A percentile compares a stretch with the other conserved stretches of the same genome.
Conservation (phyloP, 2,329 filamentous ascomycete species). For the Fusarium brachygibbosum region DNA sequence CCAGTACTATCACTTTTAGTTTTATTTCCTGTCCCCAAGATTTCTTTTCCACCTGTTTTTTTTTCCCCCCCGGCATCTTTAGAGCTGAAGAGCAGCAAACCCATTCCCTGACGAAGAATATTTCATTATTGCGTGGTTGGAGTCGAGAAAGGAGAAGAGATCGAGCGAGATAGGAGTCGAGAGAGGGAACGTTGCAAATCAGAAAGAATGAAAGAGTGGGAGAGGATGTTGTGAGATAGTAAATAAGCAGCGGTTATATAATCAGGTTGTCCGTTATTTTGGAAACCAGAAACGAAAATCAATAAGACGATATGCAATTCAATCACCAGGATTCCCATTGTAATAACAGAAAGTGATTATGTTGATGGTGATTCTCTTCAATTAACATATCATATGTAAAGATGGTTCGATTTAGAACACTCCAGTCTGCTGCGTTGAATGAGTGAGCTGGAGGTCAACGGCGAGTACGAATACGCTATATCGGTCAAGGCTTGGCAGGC, state of each 20-base stretch:
- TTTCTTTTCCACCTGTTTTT: constrained; percentile 40
- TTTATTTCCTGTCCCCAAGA: constrained; percentile 37
- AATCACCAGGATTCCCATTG: neutral
- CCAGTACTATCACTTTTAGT: constrained; percentile 44
- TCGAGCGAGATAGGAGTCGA: constrained; percentile 6
- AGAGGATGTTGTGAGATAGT: constrained; percentile 23
- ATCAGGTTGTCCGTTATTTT: constrained; percentile 48
- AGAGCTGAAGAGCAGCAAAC: constrained; percentile 50
- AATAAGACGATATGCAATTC: constrained; percentile 44
- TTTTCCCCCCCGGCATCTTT: constrained; percentile 46
- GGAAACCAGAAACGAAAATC: constrained; percentile 46
- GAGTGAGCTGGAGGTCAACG: constrained; percentile 4
- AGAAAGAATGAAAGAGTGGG: constrained; percentile 31
- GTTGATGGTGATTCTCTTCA: neutral
- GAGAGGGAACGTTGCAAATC: neutral
- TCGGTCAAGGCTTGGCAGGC: constrained; percentile 42
- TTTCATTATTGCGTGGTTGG: constrained; percentile 41
- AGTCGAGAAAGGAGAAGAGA: constrained; percentile 9
- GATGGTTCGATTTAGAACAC: constrained; percentile 8
- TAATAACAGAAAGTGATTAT: neutral
- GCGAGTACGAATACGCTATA: constrained; percentile 46
- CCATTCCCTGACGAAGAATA: constrained; percentile 48
- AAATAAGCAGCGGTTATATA: constrained; percentile 47
- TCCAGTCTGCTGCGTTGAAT: neutral
- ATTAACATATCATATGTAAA: neutral